Base-by-base conservation (phyloP, 1,284 basidiomycete genomes). In the Heterobasidion irregulare region DNA sequence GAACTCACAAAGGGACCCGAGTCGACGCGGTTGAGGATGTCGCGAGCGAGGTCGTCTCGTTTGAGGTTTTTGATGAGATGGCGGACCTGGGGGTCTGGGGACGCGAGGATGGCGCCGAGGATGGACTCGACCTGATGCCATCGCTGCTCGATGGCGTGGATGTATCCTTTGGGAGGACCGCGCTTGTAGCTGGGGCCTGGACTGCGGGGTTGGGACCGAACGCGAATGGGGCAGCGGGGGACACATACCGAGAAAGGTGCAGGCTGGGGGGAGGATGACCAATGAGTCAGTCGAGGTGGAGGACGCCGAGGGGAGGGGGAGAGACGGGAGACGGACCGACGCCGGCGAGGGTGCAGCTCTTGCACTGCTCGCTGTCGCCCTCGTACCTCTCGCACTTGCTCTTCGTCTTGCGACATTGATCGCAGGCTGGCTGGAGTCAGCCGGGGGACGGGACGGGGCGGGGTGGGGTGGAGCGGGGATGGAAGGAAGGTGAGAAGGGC, bases 121-220 rank as follows among this genome's bases (percentile, higher is more conserved):
- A 94, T 70, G 10, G 90, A 88, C 68, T 94, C 92, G 63, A 93
- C 89, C 65, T 92, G 88, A 64, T 94, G 91, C 80, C 92, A 88
- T 62, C 91, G 72, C 57, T 90, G 88, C 70, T 94, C 91, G 58
- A 94, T 92, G 41, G 91, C 91, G 66, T 91, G 88, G 54, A 94
- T 92, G 66, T 94, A 94, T 19, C 92, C 92, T 66, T 91, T 92
- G 6, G 91, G 90, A 12, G 91, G 90, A n/a, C 88, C 87, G 16
- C 88, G 81, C 65, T 92, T 92, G 68, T 87, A 87, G 63, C 83
- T 89, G 0, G 88, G 86, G 46, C 89, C 87, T 89, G 55, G 5
- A 34, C n/a, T 26, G 18, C 13, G 15, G 33, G 50, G 47, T 16
- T 32, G 32, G 8, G 46, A 8, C 12, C 19, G 8, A 18, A 19